Evolutionary conservation across 2,329 filamentous ascomycete genomes (phyloP), one percentile per base, ranked within the genome.

Genomic region (Hypoxylon sp.): DNA sequence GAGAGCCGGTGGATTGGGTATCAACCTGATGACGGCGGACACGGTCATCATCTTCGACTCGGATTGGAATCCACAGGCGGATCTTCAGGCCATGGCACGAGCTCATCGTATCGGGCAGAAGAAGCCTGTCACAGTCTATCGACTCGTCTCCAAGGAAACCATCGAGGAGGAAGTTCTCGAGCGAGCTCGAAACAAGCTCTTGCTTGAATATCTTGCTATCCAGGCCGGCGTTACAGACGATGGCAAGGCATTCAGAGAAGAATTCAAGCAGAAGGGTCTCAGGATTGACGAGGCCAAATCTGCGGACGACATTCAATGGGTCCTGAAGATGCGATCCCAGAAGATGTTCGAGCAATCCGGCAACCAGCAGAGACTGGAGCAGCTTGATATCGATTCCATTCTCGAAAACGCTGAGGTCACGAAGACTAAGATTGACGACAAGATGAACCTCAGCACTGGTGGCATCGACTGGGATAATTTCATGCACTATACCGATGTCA

Each of bases 271-370:
- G 75, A 90, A 92, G 74, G 86, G 86, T 75, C 78, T 79, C 76
- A 89, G 79, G 81, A 86, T 82, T 29, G 88, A 89, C 51, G 93
- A 96, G 67, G 93, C 94, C 6, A 94, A 88, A 57, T 96, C 92
- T 2, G 91, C 91, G 0, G 94, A 97, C 64, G 95, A 97, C 70
- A 98, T 98, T 65, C 96, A 95, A 62, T 90, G 91, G 74, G 96
- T 99, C 57, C 84, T 99, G 70, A 98, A 98, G 79, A 92, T 94
- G 77, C 90, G 95, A 67, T 96, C 95, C n/a, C 95, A 97, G 72
- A 97, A 95, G 76, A 96, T 99, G 89, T 99, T 99, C 67, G 94
- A 98, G 75, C 94, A 97, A 74, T 95, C 91, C 9, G 91, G 92
- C 57, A 99, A 99, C 72, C 95, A 99, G 75, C 90, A 94, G 77